Evolutionary conservation across 768 basidiomycete species (phyloP).

Genomic region (Leccinum rimulosum): DNA sequence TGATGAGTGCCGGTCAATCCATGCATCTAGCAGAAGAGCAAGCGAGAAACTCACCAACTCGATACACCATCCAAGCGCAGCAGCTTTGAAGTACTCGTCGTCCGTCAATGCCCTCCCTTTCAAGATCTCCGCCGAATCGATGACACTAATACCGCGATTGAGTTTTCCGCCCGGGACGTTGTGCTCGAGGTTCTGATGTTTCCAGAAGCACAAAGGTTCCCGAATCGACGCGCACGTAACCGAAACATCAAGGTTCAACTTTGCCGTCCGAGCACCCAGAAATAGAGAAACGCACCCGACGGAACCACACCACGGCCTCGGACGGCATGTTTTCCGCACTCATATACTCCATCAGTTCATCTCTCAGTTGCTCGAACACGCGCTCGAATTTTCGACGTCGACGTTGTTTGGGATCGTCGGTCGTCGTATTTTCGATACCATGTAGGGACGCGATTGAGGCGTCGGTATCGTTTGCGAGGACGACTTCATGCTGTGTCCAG

Average conservation of each 20-base stretch:
- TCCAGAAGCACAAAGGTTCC: background rate
- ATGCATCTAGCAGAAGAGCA: background rate
- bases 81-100: slow-evolving; percentile 39
- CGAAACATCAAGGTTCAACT: background rate
- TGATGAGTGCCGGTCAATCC: background rate
- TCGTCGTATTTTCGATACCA: background rate
- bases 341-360: slow-evolving; percentile 75
- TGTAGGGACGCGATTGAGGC: background rate
- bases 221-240: background rate
- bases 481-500: background rate
- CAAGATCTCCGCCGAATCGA: slow-evolving; percentile 89
- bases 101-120: slow-evolving; percentile 66
- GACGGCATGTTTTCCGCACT: slow-evolving; percentile 71
- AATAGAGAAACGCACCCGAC: slow-evolving; percentile 49
- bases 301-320: slow-evolving; percentile 84
- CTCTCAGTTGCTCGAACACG: slow-evolving; percentile 67
- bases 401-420: slow-evolving; percentile 31
- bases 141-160: slow-evolving; percentile 94
- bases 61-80: slow-evolving; percentile 91
- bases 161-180: slow-evolving; percentile 96
- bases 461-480: background rate
- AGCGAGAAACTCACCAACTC: slow-evolving; percentile 64
- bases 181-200: slow-evolving; percentile 73
- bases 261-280: background rate
- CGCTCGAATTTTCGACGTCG: slow-evolving; percentile 63